Conservation (phyloP, 768 basidiomycete species). For the Hericium coralloides region DNA sequence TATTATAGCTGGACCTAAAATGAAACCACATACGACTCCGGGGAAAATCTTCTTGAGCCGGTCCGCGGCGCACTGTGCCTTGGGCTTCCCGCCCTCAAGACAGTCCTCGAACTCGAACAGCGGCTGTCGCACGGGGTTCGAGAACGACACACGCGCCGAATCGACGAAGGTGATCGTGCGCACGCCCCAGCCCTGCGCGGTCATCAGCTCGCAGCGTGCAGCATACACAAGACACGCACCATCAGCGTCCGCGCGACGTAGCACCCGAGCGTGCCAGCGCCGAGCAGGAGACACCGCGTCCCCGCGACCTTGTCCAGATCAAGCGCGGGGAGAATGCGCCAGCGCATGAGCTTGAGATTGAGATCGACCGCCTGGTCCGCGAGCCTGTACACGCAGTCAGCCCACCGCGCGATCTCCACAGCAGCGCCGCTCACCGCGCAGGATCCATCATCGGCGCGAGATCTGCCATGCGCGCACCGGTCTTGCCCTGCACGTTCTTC, state of each 20-base stretch:
- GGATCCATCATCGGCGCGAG: conserved; percentile 97
- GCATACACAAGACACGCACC: conserved; percentile 36
- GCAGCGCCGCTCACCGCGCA: conserved; percentile 36
- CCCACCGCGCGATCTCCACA: not conserved
- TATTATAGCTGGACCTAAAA: not conserved
- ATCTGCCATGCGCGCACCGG: conserved; percentile 83
- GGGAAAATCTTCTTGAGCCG: conserved; percentile 85
- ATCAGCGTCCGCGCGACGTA: conserved; percentile 90
- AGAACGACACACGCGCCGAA: conserved; percentile 87
- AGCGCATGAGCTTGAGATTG: conserved; percentile 95
- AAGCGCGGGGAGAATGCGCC: conserved; percentile 87
- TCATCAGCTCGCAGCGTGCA: not conserved
- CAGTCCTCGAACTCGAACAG: conserved; percentile 95
- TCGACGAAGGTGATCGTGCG: conserved; percentile 90
- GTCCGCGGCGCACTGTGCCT: conserved; percentile 86
- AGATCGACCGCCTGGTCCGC: conserved; percentile 97
- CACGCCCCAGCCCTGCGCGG: conserved; percentile 84
- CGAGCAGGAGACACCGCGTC: conserved; percentile 79
- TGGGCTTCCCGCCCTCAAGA: conserved; percentile 84
- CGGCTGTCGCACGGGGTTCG: conserved; percentile 96
- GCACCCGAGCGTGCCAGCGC: conserved; percentile 94
- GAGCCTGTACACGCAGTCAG: conserved; percentile 40
- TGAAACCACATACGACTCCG: conserved; percentile 59
- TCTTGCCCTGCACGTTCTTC: conserved; percentile 80
- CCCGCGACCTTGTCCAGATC: conserved; percentile 80